Evolutionary conservation across 345 rosid species (phyloP).

Genomic region (Euphorbia pulcherrima): DNA sequence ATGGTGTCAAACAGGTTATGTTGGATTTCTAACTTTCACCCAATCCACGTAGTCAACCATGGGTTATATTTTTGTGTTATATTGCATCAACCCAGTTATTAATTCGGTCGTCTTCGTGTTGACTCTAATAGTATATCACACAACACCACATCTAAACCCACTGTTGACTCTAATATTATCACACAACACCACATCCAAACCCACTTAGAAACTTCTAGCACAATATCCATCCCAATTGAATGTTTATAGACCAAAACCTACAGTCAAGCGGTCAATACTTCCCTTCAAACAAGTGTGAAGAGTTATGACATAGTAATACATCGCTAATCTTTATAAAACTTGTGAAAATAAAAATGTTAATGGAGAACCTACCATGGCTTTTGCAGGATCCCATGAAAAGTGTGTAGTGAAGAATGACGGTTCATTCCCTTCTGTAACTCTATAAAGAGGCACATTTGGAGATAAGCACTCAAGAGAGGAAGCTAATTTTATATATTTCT

Average conservation of each 20-base stretch:
- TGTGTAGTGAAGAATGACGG: constrained; percentile 86
- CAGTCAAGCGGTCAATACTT: constrained; percentile 1
- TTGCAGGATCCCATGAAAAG: constrained; percentile 86
- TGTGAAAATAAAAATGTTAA: constrained; percentile 8
- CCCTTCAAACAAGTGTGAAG: background rate
- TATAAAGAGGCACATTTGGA: constrained; percentile 79
- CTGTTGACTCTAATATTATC: background rate
- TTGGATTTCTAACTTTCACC: background rate
- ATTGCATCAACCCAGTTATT: background rate
- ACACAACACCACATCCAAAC: background rate
- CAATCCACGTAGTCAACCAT: too few relatives aligned
- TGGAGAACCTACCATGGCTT: constrained; percentile 57
- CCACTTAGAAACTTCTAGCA: background rate
- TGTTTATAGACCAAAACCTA: background rate
- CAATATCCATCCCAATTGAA: constrained; percentile 1
- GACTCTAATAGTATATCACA: background rate
- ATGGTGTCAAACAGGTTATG: background rate
- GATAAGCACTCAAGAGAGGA: constrained; percentile 75
- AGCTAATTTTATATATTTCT: constrained; percentile 83
- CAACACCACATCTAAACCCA: background rate
- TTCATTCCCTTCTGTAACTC: constrained; percentile 92
- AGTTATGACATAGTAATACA: background rate
- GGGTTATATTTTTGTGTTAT: too few relatives aligned
- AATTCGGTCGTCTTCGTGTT: background rate
- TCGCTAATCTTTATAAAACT: background rate